Conservation (phyloP, 2,329 filamentous ascomycete genomes). For the Diaporthe velutina region DNA sequence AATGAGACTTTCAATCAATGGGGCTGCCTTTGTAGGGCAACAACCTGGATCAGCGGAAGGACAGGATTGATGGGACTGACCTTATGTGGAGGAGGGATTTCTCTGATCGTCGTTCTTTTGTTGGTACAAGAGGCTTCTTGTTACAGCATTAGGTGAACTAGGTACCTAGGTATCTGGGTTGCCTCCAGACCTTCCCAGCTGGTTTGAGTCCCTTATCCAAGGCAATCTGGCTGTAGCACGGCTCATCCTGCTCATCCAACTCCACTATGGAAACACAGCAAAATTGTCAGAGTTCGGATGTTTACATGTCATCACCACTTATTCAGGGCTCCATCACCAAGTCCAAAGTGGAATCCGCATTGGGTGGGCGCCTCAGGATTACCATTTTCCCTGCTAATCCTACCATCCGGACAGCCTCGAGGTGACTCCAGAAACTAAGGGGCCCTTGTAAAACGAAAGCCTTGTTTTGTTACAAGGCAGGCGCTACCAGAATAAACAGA, state of each 20-base stretch:
- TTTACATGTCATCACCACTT: not conserved
- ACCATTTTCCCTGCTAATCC: not conserved
- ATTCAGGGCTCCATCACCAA: not conserved
- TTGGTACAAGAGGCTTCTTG: not conserved
- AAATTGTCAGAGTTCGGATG: not conserved
- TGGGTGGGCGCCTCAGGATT: not conserved
- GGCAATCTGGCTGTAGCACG: not conserved
- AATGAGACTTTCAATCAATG: conserved; percentile 28
- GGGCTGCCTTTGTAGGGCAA: conserved; percentile 20
- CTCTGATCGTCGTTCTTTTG: not conserved
- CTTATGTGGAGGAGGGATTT: not conserved
- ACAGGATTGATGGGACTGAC: no score
- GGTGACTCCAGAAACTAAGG: conserved; percentile 4
- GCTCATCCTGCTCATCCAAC: not conserved
- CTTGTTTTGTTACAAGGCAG: conserved; percentile 26
- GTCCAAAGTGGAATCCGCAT: not conserved
- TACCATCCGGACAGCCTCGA: not conserved
- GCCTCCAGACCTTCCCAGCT: not conserved
- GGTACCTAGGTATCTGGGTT: not conserved
- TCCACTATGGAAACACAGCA: not conserved
- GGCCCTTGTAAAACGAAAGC: conserved; percentile 22
- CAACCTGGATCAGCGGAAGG: conserved; percentile 10
- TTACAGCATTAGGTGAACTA: not conserved
- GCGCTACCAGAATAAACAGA: conserved; percentile 14
- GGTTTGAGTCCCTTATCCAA: not conserved